These are phyloP conservation scores for Protea cynaroides DNA, from an alignment of 164 flowering plant species.

Conservation along the genomic window DNA sequence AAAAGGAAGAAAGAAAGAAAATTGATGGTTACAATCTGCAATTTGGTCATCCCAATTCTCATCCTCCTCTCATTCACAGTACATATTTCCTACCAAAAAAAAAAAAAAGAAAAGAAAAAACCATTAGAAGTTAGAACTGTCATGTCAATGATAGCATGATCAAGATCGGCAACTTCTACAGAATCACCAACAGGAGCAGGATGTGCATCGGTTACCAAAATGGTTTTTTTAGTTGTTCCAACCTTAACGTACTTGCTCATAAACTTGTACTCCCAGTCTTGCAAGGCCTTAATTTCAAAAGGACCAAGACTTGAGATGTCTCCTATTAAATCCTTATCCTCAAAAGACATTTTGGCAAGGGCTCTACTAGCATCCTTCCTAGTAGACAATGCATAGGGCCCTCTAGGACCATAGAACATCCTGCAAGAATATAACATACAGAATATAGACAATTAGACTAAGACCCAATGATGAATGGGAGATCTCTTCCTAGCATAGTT, in stretches of 20 bases:
- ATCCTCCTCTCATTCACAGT: too few species aligned
- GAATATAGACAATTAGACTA: background rate
- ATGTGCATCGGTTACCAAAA: constrained; percentile 31
- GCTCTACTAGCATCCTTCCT: constrained; percentile 98
- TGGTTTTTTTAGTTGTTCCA: constrained; percentile 52
- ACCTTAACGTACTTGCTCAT: constrained; percentile 95
- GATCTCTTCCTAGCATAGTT: too few species aligned
- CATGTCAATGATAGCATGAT: too few species aligned
- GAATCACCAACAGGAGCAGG: constrained; percentile 28
- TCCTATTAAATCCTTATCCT: constrained; percentile 80
- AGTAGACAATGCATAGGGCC: constrained; percentile 91
- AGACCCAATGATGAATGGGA: background rate
- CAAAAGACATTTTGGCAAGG: constrained; percentile 97
- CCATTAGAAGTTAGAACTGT: too few species aligned
- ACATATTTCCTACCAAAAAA: too few species aligned
- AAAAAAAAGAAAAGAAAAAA: too few species aligned
- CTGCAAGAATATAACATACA: constrained; percentile 30
- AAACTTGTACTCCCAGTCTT: constrained; percentile 98
- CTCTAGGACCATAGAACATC: constrained; percentile 98
- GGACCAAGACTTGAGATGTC: constrained; percentile 86
- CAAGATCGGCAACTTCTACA: constrained; percentile 16
- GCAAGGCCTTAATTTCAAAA: constrained; percentile 88
- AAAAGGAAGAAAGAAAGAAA: too few species aligned
- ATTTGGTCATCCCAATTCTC: too few species aligned
- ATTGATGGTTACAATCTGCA: too few species aligned